These are phyloP conservation scores for Protostelium mycophagum DNA, from an alignment of 78 protist species.

Conservation along the genomic window DNA sequence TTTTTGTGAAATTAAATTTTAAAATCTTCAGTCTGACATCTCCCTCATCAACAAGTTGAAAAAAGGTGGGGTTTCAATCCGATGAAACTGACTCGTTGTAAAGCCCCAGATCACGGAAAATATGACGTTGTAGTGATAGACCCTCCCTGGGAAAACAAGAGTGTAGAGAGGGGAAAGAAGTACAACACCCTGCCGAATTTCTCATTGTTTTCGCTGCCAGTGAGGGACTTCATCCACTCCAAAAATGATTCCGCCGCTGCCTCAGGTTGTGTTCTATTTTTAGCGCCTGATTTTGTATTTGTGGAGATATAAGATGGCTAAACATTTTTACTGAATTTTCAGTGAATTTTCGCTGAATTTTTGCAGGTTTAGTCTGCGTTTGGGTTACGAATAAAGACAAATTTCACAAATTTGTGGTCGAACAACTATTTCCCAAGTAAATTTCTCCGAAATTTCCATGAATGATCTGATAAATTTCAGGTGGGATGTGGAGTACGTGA, in stretches of 20 bases:
- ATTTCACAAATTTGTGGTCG: not conserved
- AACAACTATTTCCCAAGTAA: not conserved
- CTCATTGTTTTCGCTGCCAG: not conserved
- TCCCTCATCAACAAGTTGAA: too few relatives aligned
- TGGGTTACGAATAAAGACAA: slow-evolving; percentile 5
- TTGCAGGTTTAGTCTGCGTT: not conserved
- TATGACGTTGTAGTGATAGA: not conserved
- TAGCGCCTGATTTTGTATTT: too few relatives aligned
- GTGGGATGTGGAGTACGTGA: not conserved
- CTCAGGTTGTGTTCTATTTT: too few relatives aligned
- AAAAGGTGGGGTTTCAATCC: too few relatives aligned
- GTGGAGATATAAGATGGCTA: too few relatives aligned
- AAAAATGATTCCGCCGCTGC: too few relatives aligned
- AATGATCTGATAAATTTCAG: not conserved
- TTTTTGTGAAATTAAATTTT: too few relatives aligned
- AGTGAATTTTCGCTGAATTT: not conserved
- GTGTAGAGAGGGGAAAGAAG: slow-evolving; percentile 2
- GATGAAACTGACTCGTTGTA: not conserved
- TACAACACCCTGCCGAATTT: slow-evolving; percentile 7
- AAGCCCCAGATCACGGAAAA: not conserved
- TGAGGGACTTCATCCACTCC: not conserved
- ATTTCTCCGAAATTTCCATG: too few relatives aligned
- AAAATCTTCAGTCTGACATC: too few relatives aligned
- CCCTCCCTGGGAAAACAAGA: slow-evolving; percentile 12
- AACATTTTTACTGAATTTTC: too few relatives aligned